Percentiles rank a stretch among this genome's conserved stretches.
phyloP scores from a whole-genome alignment of 208 protist genomes.

The Vickermania spadyakhi region DNA sequence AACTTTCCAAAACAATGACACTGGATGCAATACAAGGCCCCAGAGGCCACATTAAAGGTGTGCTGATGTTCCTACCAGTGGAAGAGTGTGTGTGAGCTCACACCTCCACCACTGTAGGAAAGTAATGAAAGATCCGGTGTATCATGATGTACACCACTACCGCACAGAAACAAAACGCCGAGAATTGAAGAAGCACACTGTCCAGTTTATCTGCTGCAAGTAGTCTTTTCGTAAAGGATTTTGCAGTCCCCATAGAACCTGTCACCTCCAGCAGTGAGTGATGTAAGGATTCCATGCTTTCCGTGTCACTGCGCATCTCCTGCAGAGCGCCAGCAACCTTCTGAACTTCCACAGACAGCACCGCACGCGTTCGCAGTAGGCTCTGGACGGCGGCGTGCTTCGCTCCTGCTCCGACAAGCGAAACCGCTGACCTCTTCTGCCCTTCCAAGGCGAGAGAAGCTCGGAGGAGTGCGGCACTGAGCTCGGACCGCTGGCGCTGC shows the following conservation, averaged over 20 bases:
- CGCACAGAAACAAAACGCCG: slow-evolving; percentile 35
- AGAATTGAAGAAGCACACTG: slow-evolving; percentile 50
- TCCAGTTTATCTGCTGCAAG: slow-evolving; percentile 55
- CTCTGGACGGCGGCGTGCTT: slow-evolving; percentile 41
- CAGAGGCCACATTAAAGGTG: too few relatives aligned
- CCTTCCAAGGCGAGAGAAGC: not conserved
- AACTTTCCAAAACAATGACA: too few relatives aligned
- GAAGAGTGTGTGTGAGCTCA: too few relatives aligned
- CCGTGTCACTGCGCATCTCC: slow-evolving; percentile 29
- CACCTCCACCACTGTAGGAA: too few relatives aligned
- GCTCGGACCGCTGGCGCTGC: not conserved
- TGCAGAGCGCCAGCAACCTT: slow-evolving; percentile 68
- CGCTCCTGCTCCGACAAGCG: not conserved
- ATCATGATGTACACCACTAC: slow-evolving; percentile 51
- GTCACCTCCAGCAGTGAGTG: slow-evolving; percentile 52
- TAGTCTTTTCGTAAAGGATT: slow-evolving; percentile 36
- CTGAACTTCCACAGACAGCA: slow-evolving; percentile 58
- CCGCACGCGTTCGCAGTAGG: slow-evolving; percentile 56
- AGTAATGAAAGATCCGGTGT: slow-evolving; percentile 65
- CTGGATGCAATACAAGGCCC: too few relatives aligned
- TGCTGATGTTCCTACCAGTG: too few relatives aligned
- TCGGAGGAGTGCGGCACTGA: not conserved
- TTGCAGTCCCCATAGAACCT: slow-evolving; percentile 48
- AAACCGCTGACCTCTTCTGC: not conserved
- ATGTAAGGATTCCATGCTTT: slow-evolving; percentile 35